phyloP scores from a whole-genome alignment of 202 grass and related monocot species.

The Schoenoplectus triqueter region DNA sequence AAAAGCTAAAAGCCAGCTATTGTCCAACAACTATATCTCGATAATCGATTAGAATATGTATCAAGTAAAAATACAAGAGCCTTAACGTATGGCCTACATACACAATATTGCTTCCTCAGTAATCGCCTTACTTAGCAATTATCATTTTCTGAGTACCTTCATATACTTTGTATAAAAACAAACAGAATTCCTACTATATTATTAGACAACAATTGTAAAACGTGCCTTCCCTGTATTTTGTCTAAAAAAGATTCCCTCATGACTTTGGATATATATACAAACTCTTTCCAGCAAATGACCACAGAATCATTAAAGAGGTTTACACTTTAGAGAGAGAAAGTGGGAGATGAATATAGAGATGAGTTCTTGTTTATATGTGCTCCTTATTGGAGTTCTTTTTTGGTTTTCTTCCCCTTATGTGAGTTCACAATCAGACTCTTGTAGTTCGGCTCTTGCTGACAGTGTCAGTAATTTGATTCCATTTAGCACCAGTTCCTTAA shows the following conservation, averaged over 20 bases:
- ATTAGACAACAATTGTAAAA: no score
- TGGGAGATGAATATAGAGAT: constrained; percentile 27
- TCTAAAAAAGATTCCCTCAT: not conserved
- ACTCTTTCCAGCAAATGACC: not conserved
- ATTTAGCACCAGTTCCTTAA: constrained; percentile 62
- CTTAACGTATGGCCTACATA: no score
- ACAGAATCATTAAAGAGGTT: constrained; percentile 26
- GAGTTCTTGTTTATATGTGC: constrained; percentile 10
- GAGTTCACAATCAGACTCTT: constrained; percentile 55
- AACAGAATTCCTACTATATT: not conserved
- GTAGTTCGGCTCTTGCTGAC: constrained; percentile 46
- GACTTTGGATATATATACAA: constrained; percentile 14
- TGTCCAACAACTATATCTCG: not conserved
- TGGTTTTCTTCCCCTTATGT: constrained; percentile 30
- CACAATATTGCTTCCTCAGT: not conserved
- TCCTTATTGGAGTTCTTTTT: constrained; percentile 33
- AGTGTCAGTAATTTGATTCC: constrained; percentile 54
- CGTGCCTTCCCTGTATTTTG: not conserved
- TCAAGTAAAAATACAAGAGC: no score
- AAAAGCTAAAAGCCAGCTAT: not conserved
- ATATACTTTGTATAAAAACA: constrained; percentile 20
- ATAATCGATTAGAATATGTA: no score
- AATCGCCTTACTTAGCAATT: constrained; percentile 32
- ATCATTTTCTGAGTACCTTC: constrained; percentile 15
- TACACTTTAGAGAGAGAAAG: constrained; percentile 19